These are phyloP conservation scores for Acorus gramineus DNA, from an alignment of 106 monocot species.

Conservation along the genomic window DNA sequence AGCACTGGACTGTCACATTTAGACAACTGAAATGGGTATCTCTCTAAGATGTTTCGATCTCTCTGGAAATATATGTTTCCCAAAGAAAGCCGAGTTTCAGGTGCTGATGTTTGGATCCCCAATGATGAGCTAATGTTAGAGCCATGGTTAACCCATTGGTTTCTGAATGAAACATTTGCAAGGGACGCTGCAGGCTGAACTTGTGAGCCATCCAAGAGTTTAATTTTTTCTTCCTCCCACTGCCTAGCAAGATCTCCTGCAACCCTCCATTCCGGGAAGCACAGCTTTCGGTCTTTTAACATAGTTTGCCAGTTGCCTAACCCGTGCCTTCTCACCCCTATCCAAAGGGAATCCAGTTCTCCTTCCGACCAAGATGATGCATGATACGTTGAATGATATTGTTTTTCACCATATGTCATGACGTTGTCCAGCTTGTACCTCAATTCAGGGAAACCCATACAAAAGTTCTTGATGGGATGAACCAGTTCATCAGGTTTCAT, in stretches of 20 bases:
- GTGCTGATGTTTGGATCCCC: constrained; percentile 18
- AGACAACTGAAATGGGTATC: constrained; percentile 10
- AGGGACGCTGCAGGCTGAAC: constrained; percentile 12
- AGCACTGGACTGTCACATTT: neutral
- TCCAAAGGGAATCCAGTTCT: constrained; percentile 93
- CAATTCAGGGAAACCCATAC: neutral
- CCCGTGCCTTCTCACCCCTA: constrained; percentile 89
- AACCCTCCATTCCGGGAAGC: constrained; percentile 39
- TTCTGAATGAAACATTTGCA: constrained; percentile 4
- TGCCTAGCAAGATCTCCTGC: constrained; percentile 53
- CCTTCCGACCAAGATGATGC: constrained; percentile 67
- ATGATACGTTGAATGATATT: constrained; percentile 11
- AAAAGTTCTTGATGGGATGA: constrained; percentile 5
- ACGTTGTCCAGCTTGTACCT: neutral
- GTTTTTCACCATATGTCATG: constrained; percentile 2
- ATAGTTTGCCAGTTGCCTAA: constrained; percentile 64
- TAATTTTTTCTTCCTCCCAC: constrained; percentile 70
- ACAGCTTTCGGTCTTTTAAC: constrained; percentile 52
- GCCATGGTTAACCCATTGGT: constrained; percentile 5
- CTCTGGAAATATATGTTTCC: constrained; percentile 42
- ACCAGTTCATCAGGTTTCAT: constrained; percentile 4
- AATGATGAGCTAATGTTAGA: neutral
- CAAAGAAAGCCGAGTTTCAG: constrained; percentile 54
- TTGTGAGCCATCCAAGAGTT: constrained; percentile 28
- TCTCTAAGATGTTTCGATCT: constrained; percentile 3